Conservation (phyloP, 2,329 filamentous ascomycete species). For the Aspergillus glaucus region DNA sequence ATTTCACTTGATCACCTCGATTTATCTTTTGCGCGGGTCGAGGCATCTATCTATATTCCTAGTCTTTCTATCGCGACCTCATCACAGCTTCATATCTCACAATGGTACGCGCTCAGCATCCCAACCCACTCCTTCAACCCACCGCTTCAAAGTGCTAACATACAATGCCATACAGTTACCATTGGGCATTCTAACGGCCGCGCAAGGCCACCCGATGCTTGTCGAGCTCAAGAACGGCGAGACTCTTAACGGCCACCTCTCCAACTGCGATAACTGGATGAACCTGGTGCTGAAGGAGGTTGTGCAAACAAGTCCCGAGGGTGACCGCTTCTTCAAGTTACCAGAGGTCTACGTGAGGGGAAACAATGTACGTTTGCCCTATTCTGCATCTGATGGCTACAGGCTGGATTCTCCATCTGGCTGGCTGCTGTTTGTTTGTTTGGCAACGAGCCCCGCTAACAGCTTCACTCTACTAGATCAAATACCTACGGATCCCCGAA, state of each 20-base stretch:
- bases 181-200: conserved; percentile 80
- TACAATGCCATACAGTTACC: conserved; percentile 45
- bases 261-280: conserved; percentile 99
- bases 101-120: background rate
- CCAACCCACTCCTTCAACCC: no score
- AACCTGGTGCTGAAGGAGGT: conserved; percentile 96
- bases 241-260: conserved; percentile 90
- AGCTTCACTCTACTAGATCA: conserved; percentile 61
- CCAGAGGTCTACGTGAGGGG: conserved; percentile 94
- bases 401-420: no score
- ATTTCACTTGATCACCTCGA: background rate
- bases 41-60: background rate
- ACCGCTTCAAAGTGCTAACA: no score
- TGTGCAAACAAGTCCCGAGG: conserved; percentile 90
- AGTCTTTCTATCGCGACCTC: background rate
- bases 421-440: background rate
- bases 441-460: conserved; percentile 3
- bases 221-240: conserved; percentile 97
- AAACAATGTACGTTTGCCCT: conserved; percentile 69
- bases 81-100: background rate
- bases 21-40: background rate
- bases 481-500: conserved; percentile 92
- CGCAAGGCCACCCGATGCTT: conserved; percentile 95
- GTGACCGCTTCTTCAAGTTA: conserved; percentile 86
- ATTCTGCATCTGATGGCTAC: background rate